phyloP scores from a whole-genome alignment of 169 alveolate genomes.

The Theileria parva region DNA sequence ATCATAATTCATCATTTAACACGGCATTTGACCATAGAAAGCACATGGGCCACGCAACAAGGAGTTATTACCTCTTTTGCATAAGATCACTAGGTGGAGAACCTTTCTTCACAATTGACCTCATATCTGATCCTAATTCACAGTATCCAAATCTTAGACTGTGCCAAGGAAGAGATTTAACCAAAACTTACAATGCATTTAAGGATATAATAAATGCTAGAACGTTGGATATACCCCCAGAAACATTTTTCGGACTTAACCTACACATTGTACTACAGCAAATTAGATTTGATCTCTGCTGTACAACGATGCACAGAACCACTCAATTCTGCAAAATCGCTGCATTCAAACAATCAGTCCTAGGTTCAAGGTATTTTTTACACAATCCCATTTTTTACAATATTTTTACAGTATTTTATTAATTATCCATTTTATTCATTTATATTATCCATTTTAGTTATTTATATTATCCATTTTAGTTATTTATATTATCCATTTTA shows the following conservation, averaged over 20 bases:
- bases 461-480: no score
- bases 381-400: no score
- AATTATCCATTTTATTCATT: no score
- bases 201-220: not conserved
- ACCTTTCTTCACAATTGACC: conserved; percentile 35
- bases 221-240: not conserved
- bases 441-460: no score
- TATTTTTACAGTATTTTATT: no score
- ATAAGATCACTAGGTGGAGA: conserved; percentile 23
- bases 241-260: conserved; percentile 38
- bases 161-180: conserved; percentile 18
- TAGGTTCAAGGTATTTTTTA: conserved; percentile 14
- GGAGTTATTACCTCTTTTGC: conserved; percentile 42
- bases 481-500: no score
- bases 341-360: conserved; percentile 20
- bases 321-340: conserved; percentile 18
- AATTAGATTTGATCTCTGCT: conserved; percentile 15
- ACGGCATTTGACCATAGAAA: conserved; percentile 18
- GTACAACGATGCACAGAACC: conserved; percentile 12
- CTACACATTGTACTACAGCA: conserved; percentile 46
- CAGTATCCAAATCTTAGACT: not conserved
- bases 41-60: conserved; percentile 20
- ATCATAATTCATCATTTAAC: conserved; percentile 24
- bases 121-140: not conserved
- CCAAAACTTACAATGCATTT: conserved; percentile 4